These are phyloP conservation scores for Mortierella sp. DNA, from an alignment of 371 early-diverging fungal genomes.

Conservation along the genomic window DNA sequence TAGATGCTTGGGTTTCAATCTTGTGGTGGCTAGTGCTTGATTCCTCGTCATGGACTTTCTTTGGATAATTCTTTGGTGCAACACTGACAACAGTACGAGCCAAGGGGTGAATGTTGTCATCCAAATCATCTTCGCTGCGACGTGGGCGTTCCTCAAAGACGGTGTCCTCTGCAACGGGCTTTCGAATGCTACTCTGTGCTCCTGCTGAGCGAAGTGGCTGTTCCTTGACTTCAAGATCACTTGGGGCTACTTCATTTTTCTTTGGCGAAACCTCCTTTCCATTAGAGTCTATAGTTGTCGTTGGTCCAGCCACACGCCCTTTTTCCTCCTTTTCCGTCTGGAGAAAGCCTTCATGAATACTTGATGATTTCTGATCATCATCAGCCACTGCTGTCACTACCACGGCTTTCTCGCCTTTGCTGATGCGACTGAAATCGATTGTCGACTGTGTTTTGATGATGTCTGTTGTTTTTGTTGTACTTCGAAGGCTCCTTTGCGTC, in stretches of 20 bases:
- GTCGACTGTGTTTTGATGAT: not conserved
- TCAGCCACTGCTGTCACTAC: not conserved
- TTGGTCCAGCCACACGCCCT: too few species aligned
- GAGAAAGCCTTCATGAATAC: too few species aligned
- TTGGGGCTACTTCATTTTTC: too few species aligned
- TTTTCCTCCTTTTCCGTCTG: too few species aligned
- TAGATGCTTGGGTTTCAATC: not conserved
- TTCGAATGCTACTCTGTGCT: not conserved
- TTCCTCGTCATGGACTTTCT: not conserved
- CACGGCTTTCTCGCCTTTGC: not conserved
- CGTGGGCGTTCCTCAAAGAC: not conserved
- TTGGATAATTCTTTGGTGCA: slow-evolving; percentile 1
- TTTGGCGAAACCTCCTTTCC: too few species aligned
- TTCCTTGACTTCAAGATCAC: too few species aligned
- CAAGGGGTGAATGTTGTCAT: slow-evolving; percentile 33
- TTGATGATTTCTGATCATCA: not conserved
- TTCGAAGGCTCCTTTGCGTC: slow-evolving; percentile 1
- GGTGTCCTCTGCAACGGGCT: slow-evolving; percentile 14
- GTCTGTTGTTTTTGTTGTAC: not conserved
- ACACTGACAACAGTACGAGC: slow-evolving; percentile 35
- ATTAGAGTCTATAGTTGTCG: too few species aligned
- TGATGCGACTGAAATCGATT: not conserved
- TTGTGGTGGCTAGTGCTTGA: slow-evolving; percentile 1
- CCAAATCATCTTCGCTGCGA: slow-evolving; percentile 15
- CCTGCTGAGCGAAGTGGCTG: not conserved